These are phyloP conservation scores for Lophiotrema nucula DNA, from an alignment of 495 filamentous ascomycete genomes.

Conservation along the genomic window DNA sequence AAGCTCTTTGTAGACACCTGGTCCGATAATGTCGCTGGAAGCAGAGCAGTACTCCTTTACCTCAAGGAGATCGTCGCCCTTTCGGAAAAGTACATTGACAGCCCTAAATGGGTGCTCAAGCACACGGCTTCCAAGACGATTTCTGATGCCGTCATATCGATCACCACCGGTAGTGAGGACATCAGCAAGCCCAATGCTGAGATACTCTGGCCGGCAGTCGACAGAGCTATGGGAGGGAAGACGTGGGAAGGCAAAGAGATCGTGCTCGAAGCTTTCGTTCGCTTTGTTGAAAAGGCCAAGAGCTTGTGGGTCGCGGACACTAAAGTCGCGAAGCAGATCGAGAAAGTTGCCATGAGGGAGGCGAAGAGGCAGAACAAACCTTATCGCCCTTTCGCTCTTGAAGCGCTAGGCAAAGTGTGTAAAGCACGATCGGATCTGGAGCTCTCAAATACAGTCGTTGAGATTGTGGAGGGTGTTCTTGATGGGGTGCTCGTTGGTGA, in stretches of 20 bases:
- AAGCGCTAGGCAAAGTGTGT: slow-evolving; percentile 68
- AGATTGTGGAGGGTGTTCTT: slow-evolving; percentile 52
- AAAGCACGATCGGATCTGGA: slow-evolving; percentile 62
- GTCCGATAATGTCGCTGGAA: slow-evolving; percentile 84
- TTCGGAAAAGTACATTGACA: slow-evolving; percentile 63
- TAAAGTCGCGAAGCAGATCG: slow-evolving; percentile 49
- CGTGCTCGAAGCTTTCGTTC: slow-evolving; percentile 79
- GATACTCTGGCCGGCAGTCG: slow-evolving; percentile 75
- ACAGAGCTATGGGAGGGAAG: slow-evolving; percentile 77
- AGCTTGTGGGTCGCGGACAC: slow-evolving; percentile 56
- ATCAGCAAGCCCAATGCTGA: slow-evolving; percentile 57
- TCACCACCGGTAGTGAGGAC: slow-evolving; percentile 39
- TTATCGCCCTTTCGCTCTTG: slow-evolving; percentile 75
- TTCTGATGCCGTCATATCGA: slow-evolving; percentile 60
- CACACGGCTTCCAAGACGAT: slow-evolving; percentile 80
- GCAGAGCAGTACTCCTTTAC: slow-evolving; percentile 76
- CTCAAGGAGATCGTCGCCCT: slow-evolving; percentile 76
- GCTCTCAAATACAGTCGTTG: slow-evolving; percentile 64
- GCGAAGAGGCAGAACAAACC: slow-evolving; percentile 81
- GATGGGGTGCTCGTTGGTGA: slow-evolving; percentile 52
- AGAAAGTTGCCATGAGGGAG: slow-evolving; percentile 60
- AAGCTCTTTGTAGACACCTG: slow-evolving; percentile 78
- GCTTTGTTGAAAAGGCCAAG: slow-evolving; percentile 64
- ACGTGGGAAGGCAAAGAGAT: slow-evolving; percentile 93
- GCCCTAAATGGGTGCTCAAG: slow-evolving; percentile 82